Percentiles rank a stretch among this genome's conserved stretches.
These are phyloP conservation scores for Parasarocladium wereldwijsianum DNA, from an alignment of 2,329 filamentous ascomycete species.

Conservation along the genomic window DNA sequence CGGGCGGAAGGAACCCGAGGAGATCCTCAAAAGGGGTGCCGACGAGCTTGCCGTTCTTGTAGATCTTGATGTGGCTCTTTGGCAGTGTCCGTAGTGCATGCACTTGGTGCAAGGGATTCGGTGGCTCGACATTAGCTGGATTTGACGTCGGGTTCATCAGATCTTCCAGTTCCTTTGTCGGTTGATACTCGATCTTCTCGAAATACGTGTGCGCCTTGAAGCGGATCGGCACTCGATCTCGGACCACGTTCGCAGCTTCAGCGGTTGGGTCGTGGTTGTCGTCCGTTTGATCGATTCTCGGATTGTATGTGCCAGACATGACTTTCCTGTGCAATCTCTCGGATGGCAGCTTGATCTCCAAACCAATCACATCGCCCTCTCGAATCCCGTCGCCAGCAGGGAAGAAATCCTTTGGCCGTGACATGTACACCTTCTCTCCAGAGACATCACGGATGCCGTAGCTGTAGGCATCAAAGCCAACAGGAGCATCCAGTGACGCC, in stretches of 20 bases:
- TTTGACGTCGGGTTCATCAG: slow-evolving; percentile 48
- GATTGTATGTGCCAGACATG: slow-evolving; percentile 76
- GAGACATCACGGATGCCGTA: slow-evolving; percentile 83
- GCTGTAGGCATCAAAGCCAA: slow-evolving; percentile 83
- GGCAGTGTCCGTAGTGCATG: slow-evolving; percentile 76
- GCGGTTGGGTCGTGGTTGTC: slow-evolving; percentile 27
- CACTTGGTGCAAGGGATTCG: slow-evolving; percentile 56
- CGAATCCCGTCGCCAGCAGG: slow-evolving; percentile 62
- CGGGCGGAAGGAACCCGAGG: slow-evolving; percentile 80
- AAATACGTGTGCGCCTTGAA: slow-evolving; percentile 92
- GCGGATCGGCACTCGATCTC: slow-evolving; percentile 86
- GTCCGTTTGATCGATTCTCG: slow-evolving; percentile 56
- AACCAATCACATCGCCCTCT: slow-evolving; percentile 85
- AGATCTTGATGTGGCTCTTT: slow-evolving; percentile 72
- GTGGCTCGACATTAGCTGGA: slow-evolving; percentile 38
- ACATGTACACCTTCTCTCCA: slow-evolving; percentile 87
- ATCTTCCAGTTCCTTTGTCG: slow-evolving; percentile 79
- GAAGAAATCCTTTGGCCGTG: slow-evolving; percentile 82
- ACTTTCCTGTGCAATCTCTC: slow-evolving; percentile 78
- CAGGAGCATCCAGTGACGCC: slow-evolving; percentile 67
- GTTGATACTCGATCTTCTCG: slow-evolving; percentile 79
- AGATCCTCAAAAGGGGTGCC: slow-evolving; percentile 82
- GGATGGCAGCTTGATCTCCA: slow-evolving; percentile 83
- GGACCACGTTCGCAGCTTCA: slow-evolving; percentile 68
- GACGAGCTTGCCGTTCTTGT: slow-evolving; percentile 80